Evolutionary conservation across 106 monocot genomes (phyloP).

Genomic region (Dioscorea dumetorum): DNA sequence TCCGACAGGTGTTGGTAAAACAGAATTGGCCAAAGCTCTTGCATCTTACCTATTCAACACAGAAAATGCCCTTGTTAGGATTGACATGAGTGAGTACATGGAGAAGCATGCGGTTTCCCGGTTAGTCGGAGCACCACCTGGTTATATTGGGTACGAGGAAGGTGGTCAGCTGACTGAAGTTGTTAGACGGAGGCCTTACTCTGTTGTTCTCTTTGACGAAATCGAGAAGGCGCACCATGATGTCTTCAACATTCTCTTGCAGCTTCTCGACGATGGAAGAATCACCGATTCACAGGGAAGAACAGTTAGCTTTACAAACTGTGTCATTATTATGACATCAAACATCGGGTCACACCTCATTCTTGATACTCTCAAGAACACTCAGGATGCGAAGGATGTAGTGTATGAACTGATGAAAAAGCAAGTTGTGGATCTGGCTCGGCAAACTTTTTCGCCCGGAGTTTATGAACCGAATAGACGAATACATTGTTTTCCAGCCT

Average conservation of each 20-base stretch:
- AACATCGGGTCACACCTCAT: too few species aligned
- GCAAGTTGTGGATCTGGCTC: too few species aligned
- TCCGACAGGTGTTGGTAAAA: constrained; percentile 94
- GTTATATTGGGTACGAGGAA: constrained; percentile 48
- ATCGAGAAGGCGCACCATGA: constrained; percentile 92
- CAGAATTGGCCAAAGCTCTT: constrained; percentile 88
- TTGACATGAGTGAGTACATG: constrained; percentile 99
- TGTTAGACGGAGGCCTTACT: constrained; percentile 7
- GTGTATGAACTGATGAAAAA: too few species aligned
- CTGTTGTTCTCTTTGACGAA: constrained; percentile 90
- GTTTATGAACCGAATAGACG: too few species aligned
- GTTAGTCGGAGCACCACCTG: constrained; percentile 81
- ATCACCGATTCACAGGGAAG: too few species aligned
- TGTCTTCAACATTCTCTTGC: constrained; percentile 83
- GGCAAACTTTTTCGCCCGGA: too few species aligned
- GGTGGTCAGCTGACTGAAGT: too few species aligned
- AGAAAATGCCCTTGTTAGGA: constrained; percentile 82
- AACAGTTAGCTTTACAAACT: too few species aligned
- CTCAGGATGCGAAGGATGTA: too few species aligned
- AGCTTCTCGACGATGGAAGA: constrained; percentile 75
- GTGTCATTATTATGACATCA: too few species aligned
- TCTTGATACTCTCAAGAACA: too few species aligned
- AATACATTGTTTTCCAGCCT: too few species aligned
- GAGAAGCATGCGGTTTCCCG: constrained; percentile 90
- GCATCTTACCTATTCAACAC: constrained; percentile 83